phyloP scores from a whole-genome alignment of 2,329 filamentous ascomycete species.

The Fusarium temperatum region DNA sequence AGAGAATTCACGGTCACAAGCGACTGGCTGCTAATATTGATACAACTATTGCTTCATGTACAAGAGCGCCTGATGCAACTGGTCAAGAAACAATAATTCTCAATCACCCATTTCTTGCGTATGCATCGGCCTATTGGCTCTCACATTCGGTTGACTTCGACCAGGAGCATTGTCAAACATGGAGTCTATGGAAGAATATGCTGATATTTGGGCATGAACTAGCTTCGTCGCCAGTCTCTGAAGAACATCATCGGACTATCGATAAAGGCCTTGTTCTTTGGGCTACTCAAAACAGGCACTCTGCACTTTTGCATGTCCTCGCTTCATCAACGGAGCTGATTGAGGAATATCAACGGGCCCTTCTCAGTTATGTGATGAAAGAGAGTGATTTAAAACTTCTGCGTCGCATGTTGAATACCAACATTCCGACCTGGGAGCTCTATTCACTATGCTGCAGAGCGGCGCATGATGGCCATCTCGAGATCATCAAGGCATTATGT shows the following conservation, averaged over 20 bases:
- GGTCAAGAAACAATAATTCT: fast-evolving
- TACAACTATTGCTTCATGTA: fast-evolving
- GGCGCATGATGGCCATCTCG: fast-evolving
- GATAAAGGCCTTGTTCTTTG: not conserved
- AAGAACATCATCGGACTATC: not conserved
- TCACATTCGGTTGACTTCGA: not conserved
- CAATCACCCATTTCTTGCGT: not conserved
- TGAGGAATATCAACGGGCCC: too few species aligned
- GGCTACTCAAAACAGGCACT: fast-evolving
- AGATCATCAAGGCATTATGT: fast-evolving
- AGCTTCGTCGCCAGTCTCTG: not conserved
- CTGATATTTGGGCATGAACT: fast-evolving
- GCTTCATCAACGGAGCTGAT: fast-evolving
- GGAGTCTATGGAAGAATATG: not conserved
- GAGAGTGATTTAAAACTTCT: fast-evolving
- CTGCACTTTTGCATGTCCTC: fast-evolving
- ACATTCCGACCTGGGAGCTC: fast-evolving
- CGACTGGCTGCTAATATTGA: not conserved
- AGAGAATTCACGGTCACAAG: fast-evolving
- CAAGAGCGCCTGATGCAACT: fast-evolving
- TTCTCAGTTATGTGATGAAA: not conserved
- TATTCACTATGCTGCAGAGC: fast-evolving
- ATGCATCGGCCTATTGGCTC: not conserved
- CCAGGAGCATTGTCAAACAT: fast-evolving
- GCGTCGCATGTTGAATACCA: fast-evolving